Percentiles rank a stretch among this genome's conserved stretches.
phyloP scores from a whole-genome alignment of 2,329 filamentous ascomycete genomes.

The Dothistroma septosporum region DNA sequence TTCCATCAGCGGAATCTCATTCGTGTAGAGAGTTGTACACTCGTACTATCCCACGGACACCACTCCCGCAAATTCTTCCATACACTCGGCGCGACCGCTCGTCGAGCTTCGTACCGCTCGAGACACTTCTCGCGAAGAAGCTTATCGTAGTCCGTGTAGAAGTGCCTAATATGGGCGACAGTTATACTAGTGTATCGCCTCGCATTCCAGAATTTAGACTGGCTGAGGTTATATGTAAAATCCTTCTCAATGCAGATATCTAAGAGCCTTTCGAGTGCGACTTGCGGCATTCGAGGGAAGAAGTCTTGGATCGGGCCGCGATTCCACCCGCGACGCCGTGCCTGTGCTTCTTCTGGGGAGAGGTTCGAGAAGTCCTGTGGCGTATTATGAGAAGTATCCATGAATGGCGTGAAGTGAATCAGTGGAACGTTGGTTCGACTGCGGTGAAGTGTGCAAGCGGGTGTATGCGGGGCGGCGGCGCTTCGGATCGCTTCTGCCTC shows the following conservation, averaged over 20 bases:
- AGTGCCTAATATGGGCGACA: conserved; percentile 59
- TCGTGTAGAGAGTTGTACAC: neutral
- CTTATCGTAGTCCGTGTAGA: conserved; percentile 58
- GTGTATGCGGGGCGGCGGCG: neutral
- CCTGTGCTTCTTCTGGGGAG: neutral
- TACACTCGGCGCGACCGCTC: conserved; percentile 20
- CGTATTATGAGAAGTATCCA: neutral
- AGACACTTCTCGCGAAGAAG: conserved; percentile 39
- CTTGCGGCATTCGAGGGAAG: conserved; percentile 29
- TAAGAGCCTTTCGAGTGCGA: conserved; percentile 25
- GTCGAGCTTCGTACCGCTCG: conserved; percentile 30
- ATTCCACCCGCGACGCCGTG: conserved; percentile 29
- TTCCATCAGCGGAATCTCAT: neutral
- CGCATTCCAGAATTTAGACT: conserved; percentile 27
- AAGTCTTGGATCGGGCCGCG: conserved; percentile 27
- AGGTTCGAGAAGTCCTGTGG: conserved; percentile 6
- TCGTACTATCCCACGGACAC: conserved; percentile 31
- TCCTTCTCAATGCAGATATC: conserved; percentile 30
- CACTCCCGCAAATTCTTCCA: conserved; percentile 32
- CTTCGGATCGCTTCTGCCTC: neutral
- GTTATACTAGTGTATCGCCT: conserved; percentile 38
- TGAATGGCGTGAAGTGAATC: neutral
- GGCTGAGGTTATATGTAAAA: conserved; percentile 30
- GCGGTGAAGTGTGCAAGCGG: neutral
- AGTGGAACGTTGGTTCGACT: neutral